Evolutionary conservation across 1,139 yeast species (phyloP), one percentile per base, ranked within the genome.

Genomic region (Geotrichum restrictum): DNA sequence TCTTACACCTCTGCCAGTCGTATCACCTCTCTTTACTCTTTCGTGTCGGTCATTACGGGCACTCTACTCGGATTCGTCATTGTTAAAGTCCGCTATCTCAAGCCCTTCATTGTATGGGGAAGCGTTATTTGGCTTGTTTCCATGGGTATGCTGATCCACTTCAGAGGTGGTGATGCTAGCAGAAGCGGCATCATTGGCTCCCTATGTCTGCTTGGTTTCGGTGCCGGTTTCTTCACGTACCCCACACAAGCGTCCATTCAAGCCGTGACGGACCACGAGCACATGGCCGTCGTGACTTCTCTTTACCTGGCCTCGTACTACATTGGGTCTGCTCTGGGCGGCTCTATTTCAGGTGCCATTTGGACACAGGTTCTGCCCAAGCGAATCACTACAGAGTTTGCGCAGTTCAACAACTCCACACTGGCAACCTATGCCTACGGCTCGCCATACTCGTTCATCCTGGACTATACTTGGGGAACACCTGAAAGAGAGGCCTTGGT

Each of bases 151-250:
- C 71, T 84, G 56, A 71, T 75, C 61, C 75, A 75, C 57, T 83
- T 65, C 70, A 75, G 88, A 67, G 84, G 83, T 53, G 79, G 76
- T 49, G 72, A 69, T 51, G 68, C 67, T 36, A 64, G 79, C 34
- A 72, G 74, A 54, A 58, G 71, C 37, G 91, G 91, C 59, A 74
- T 84, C 53, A 81, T 85, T 64, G 91, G 86, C 38, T 79, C 82
- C 24, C 74, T 81, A 60, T 79, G 83, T 64, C 69, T 83, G 34
- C 73, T 83, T 71, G 93, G 91, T 67, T 72, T 85, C 51, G 88
- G 88, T 61, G 85, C 87, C 47, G 85, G 87, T 8, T 75, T 84
- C 66, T 82, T 82, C 71, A 80, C 87, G 19, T 83, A 82, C 64
- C 79, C 87, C 31, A 76, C 82, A 16, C 85, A 80, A 61, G 84